These are phyloP conservation scores for Agapanthus africanus DNA, from an alignment of 106 monocot species.

Conservation along the genomic window DNA sequence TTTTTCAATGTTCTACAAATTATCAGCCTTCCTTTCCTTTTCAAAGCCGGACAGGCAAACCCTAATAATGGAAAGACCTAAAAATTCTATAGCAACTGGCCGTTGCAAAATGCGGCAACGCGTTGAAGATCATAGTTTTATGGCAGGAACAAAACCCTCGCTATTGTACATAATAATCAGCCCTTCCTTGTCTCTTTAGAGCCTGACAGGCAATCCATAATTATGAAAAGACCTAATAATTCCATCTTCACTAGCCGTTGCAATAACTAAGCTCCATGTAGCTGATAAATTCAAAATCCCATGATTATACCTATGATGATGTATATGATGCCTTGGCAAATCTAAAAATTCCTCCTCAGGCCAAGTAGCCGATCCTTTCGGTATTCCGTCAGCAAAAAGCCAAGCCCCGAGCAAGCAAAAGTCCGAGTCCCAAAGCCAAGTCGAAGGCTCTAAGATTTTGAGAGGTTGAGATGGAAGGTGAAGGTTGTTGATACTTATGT, in stretches of 20 bases:
- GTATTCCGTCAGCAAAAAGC: conserved; percentile 38
- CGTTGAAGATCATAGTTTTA: no score
- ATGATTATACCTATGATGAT: neutral
- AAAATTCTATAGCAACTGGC: no score
- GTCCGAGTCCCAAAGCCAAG: conserved; percentile 35
- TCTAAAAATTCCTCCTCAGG: conserved; percentile 72
- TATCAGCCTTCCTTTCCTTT: no score
- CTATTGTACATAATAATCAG: no score
- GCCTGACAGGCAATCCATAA: conserved; percentile 60
- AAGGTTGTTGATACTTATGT: neutral
- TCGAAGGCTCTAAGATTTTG: conserved; percentile 24
- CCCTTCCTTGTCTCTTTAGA: no score
- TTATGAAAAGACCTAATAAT: conserved; percentile 74
- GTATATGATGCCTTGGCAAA: neutral
- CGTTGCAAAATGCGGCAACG: no score
- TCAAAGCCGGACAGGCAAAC: no score
- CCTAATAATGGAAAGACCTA: no score
- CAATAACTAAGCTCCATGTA: conserved; percentile 55
- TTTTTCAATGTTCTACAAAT: no score
- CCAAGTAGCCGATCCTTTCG: conserved; percentile 49
- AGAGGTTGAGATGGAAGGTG: conserved; percentile 8
- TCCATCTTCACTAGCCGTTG: conserved; percentile 63
- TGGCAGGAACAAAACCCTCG: no score
- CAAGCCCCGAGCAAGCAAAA: conserved; percentile 39
- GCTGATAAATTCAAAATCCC: conserved; percentile 20